These are phyloP conservation scores for Eutypella sp. DNA, from an alignment of 2,329 filamentous ascomycete species.

Conservation along the genomic window DNA sequence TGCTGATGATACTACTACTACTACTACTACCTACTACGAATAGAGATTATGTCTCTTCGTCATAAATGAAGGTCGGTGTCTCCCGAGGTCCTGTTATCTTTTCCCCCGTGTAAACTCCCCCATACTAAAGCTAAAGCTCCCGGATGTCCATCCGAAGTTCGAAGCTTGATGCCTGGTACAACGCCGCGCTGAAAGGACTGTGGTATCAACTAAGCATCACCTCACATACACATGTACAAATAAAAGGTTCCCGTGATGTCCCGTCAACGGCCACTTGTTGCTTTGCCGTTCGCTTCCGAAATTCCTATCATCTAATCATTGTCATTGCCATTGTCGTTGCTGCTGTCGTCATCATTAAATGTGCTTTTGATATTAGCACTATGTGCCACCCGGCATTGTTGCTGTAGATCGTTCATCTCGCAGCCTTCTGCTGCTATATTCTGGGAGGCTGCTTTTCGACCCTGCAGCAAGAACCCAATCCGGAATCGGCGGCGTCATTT, in stretches of 20 bases:
- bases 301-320: slow-evolving; percentile 9
- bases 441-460: slow-evolving; percentile 43
- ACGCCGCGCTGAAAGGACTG: slow-evolving; percentile 25
- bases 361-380: not conserved
- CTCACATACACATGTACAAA: slow-evolving; percentile 2
- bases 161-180: slow-evolving; percentile 11
- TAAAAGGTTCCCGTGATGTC: not conserved
- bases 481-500: slow-evolving; percentile 56
- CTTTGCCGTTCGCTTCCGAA: slow-evolving; percentile 3
- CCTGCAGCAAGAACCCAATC: slow-evolving; percentile 55
- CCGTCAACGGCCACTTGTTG: not conserved
- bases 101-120: too few species aligned
- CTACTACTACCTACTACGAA: too few species aligned
- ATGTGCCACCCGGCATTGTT: slow-evolving; percentile 8
- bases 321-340: slow-evolving; percentile 12
- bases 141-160: too few species aligned
- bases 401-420: slow-evolving; percentile 13
- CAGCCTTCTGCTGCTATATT: slow-evolving; percentile 38
- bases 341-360: too few species aligned
- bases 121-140: too few species aligned
- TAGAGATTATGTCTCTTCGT: not conserved
- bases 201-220: slow-evolving; percentile 22
- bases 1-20: too few species aligned
- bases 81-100: too few species aligned
- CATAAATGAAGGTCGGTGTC: too few species aligned